These are phyloP conservation scores for Rossbeevera mucosa DNA, from an alignment of 768 basidiomycete genomes.

Conservation along the genomic window DNA sequence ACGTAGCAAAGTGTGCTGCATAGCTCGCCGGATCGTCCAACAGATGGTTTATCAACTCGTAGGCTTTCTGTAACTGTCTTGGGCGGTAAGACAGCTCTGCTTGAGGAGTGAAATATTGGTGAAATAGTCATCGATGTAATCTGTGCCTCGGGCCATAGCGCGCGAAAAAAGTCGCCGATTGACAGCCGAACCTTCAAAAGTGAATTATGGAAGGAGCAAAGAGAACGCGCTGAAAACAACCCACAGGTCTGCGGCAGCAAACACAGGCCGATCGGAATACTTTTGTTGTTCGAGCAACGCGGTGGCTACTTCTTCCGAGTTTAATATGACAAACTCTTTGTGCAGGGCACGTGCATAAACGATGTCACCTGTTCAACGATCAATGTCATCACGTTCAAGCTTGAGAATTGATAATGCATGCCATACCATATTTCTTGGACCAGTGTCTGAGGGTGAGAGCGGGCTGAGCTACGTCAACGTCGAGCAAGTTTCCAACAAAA, in stretches of 20 bases:
- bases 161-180: conserved; percentile 8
- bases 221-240: too few relatives aligned
- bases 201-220: too few relatives aligned
- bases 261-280: too few relatives aligned
- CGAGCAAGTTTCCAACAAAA: conserved; percentile 13
- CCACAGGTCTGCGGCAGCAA: too few relatives aligned
- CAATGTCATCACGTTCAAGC: too few relatives aligned
- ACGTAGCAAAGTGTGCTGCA: conserved; percentile 9
- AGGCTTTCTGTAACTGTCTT: conserved; percentile 11
- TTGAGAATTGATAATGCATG: background rate
- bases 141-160: conserved; percentile 19
- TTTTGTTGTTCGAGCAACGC: too few relatives aligned
- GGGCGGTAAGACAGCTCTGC: conserved; percentile 12
- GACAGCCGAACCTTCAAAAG: conserved; percentile 15
- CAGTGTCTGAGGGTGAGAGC: conserved; percentile 15
- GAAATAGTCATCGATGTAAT: conserved; percentile 4
- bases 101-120: conserved; percentile 14
- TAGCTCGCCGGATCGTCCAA: conserved; percentile 7
- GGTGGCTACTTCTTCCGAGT: too few relatives aligned
- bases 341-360: too few relatives aligned
- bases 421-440: conserved; percentile 19
- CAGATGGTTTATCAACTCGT: conserved; percentile 6
- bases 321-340: too few relatives aligned
- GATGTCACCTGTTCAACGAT: too few relatives aligned
- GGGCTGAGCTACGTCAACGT: conserved; percentile 7